Base-by-base conservation (phyloP, 495 filamentous ascomycete genomes). In the Clohesyomyces aquaticus region DNA sequence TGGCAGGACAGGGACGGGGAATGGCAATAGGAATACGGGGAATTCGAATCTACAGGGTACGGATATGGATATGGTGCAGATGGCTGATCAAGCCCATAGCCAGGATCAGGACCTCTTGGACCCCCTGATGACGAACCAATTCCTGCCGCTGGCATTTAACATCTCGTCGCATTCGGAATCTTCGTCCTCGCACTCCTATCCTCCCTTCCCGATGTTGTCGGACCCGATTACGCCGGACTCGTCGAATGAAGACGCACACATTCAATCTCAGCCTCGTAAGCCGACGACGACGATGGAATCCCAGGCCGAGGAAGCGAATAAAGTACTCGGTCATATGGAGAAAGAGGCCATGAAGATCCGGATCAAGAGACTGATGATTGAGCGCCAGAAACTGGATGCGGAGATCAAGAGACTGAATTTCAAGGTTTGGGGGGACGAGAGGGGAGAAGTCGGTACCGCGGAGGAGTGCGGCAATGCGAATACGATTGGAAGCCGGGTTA, bases 361-460 rank as follows among this genome's bases (percentile, higher is more conserved):
- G 19, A 49, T 67, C 21, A 52, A 67, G 65, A 55, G 65, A 29
- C 43, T 67, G 41, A 42, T 49, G 38, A 63, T 59, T 41, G 65
- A 67, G 32, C 32, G 41, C 35, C 23, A 28, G n/a, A 67, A 59
- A 41, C 23, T 67, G 27, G 59, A 67, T 42, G 12, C 18, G 4
- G 65, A 67, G 54, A 59, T 67, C 12, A 19, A 16, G 47, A 43
- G 59, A 22, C 21, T 67, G 46, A 64, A 64, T 35, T 29, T 16
- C 18, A 29, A 10, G 4, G 25, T 56, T 16, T 64, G 49, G 43
- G 53, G 54, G n/a, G 27, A 50, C 18, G 52, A 58, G 41, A 58
- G 29, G 16, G 45, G 61, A 19, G 58, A 61, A 29, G 12, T 35
- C 11, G 35, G n/a, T 9, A n/a, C 35, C 9, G n/a, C n/a, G 35